These are phyloP conservation scores for Sideroxylon spinosum DNA, from an alignment of 179 eudicot species.

Conservation along the genomic window DNA sequence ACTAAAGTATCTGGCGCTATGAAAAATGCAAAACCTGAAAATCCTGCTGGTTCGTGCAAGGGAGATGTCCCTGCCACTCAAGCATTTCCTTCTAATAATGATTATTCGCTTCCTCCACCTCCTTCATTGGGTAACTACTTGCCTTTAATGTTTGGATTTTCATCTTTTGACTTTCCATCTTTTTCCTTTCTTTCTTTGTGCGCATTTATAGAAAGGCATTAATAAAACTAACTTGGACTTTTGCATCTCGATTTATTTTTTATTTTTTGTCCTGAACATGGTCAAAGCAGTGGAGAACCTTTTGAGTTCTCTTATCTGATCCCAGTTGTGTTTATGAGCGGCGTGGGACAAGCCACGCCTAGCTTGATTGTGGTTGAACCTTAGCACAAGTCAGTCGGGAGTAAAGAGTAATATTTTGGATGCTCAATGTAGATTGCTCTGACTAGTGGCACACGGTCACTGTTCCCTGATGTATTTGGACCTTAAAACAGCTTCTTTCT, in stretches of 20 bases:
- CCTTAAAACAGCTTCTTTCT: too few relatives aligned
- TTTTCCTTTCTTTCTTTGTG: neutral
- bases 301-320: neutral
- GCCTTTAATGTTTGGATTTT: neutral
- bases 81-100: constrained; percentile 20
- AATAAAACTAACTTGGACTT: too few relatives aligned
- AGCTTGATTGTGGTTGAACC: neutral
- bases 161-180: neutral
- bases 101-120: constrained; percentile 48
- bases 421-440: too few relatives aligned
- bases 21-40: constrained; percentile 19
- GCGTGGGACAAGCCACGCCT: neutral
- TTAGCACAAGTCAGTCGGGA: neutral
- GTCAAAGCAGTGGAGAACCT: neutral
- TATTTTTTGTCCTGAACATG: constrained; percentile 3
- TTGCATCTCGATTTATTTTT: neutral
- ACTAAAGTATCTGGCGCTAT: constrained; percentile 15
- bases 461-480: too few relatives aligned
- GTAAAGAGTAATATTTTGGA: too few relatives aligned
- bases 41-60: constrained; percentile 16
- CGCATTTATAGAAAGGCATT: neutral
- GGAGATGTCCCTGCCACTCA: constrained; percentile 21
- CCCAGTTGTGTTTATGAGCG: neutral
- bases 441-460: too few relatives aligned
- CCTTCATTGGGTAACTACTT: constrained; percentile 41